Evolutionary conservation across 768 basidiomycete genomes (phyloP), one percentile per base, ranked within the genome.

Genomic region (Mycena epipterygia): DNA sequence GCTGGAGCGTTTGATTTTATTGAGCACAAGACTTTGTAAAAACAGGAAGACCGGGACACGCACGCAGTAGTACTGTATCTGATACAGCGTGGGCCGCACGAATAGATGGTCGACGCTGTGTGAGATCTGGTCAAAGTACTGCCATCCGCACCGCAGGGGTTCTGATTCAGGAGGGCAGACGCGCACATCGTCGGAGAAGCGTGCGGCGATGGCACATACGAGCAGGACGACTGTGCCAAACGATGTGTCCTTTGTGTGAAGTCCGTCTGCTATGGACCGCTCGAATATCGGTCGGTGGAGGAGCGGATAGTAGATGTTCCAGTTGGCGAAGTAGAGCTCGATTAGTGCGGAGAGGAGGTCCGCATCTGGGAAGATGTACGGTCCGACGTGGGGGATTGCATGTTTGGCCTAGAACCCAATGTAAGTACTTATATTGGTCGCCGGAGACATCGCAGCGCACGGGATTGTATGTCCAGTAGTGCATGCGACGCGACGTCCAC

Each of bases 271-370:
- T 33, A 86, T 72, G 37, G 81, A 77, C 14, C 77, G 76, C 32
- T 86, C 81, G 65, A 91, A 90, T 16, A 82, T 82, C 0, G 85
- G 84, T 0, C 85, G 81, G 69, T 91, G 90, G 13, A 92, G 76
- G 3, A 91, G 76, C 0, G 89, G 89, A 17, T 37, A 42, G 37
- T 48, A 64, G 7, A 57, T 5, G 19, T 70, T 70, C 1, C 17
- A 17, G 19, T 58, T 42, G 1, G 3, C 21, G 29, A 70, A 70
- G 44, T 70, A 70, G 8, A 64, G 55, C 2, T 37, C 46, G 48
- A 64, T 17, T 17, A 70, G 61, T 1, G 33, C 8, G 4, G 46
- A 6, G 14, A 70, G 53, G 4, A 91, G 77, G 32, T 83, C 83
- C 2, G 73, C 58, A 0, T 78, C 75, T 0, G 84, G 83, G 51